Conservation (phyloP, 306 rosid species). For the Cucurbita pepo region DNA sequence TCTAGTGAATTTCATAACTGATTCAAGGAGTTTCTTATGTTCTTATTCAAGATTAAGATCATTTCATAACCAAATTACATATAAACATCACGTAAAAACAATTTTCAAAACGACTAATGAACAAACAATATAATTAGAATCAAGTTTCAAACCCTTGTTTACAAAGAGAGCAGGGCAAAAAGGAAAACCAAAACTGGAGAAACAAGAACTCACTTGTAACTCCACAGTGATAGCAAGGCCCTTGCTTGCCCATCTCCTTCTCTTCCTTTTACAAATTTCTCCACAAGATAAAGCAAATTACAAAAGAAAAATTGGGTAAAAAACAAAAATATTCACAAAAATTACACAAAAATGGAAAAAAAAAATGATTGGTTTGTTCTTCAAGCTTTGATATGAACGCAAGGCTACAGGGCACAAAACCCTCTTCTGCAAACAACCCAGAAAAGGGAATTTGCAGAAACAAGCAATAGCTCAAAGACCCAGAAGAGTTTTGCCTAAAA, state of each 20-base stretch:
- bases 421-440: conserved; percentile 41
- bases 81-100: not conserved
- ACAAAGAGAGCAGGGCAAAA: not conserved
- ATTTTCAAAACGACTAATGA: not conserved
- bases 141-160: not conserved
- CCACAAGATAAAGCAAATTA: conserved; percentile 22
- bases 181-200: conserved; percentile 30
- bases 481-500: conserved; percentile 38
- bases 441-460: conserved; percentile 34
- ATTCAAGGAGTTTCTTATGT: not conserved
- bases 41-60: not conserved
- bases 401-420: conserved; percentile 27
- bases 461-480: conserved; percentile 53
- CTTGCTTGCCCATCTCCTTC: conserved; percentile 89
- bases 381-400: conserved; percentile 14
- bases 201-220: conserved; percentile 99
- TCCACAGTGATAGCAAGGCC: conserved; percentile 99
- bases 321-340: conserved; percentile 10
- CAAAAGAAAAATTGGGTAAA: conserved; percentile 11
- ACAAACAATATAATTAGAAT: not conserved
- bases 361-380: conserved; percentile 12
- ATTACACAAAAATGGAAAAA: not conserved
- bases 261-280: conserved; percentile 1
- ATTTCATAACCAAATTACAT: not conserved
- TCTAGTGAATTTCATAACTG: not conserved